phyloP scores from a whole-genome alignment of 768 basidiomycete genomes.

The Suillus weaverae region DNA sequence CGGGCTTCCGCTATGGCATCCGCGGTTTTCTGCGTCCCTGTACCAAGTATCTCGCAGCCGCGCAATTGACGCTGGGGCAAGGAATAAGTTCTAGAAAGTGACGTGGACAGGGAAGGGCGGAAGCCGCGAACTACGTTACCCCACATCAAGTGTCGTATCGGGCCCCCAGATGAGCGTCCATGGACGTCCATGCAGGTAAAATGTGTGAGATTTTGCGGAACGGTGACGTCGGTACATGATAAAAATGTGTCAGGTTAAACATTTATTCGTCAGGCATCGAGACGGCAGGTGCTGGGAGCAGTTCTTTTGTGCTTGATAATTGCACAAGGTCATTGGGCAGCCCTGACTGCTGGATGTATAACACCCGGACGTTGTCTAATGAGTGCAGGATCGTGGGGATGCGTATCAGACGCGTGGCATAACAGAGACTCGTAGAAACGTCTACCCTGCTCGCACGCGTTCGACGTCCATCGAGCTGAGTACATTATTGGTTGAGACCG shows the following conservation, averaged over 20 bases:
- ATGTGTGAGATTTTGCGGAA: background rate
- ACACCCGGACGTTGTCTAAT: background rate
- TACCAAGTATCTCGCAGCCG: constrained; percentile 20
- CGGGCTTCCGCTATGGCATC: constrained; percentile 5
- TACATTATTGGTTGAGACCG: background rate
- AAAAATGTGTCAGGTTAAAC: background rate
- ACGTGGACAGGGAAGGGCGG: constrained; percentile 11
- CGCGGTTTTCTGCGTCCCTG: constrained; percentile 21
- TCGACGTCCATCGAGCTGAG: background rate
- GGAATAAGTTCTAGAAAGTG: constrained; percentile 17
- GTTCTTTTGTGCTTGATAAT: background rate
- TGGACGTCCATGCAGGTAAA: too few relatives aligned
- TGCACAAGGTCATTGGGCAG: background rate
- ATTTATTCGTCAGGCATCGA: background rate
- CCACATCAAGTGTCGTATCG: constrained; percentile 10
- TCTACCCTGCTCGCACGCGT: background rate
- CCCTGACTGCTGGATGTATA: background rate
- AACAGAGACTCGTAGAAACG: background rate
- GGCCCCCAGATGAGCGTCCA: constrained; percentile 15
- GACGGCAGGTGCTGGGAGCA: constrained; percentile 1
- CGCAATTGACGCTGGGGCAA: constrained; percentile 17
- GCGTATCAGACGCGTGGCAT: background rate
- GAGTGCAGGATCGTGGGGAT: background rate
- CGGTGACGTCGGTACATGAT: background rate
- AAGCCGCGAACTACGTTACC: constrained; percentile 18